These are phyloP conservation scores for Gardenia jasminoides DNA, from an alignment of 257 asterid genomes.

Conservation along the genomic window DNA sequence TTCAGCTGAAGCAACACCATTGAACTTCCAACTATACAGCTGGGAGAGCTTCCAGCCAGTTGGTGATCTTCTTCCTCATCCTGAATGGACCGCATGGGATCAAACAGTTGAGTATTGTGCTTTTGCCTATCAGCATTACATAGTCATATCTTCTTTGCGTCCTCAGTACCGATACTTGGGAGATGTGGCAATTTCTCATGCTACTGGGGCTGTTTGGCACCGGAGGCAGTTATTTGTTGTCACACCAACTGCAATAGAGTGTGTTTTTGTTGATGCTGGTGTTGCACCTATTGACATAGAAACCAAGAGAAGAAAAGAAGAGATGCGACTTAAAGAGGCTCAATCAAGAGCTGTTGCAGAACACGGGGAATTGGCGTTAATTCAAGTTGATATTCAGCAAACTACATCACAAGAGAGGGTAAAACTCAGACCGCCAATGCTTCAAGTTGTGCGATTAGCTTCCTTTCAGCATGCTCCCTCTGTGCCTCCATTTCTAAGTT, in stretches of 20 bases:
- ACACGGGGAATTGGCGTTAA: constrained; percentile 91
- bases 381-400: constrained; percentile 75
- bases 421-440: constrained; percentile 83
- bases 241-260: constrained; percentile 95
- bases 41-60: constrained; percentile 99
- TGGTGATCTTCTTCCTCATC: constrained; percentile 98
- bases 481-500: constrained; percentile 83
- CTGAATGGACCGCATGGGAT: constrained; percentile 99
- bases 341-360: constrained; percentile 78
- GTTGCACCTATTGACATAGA: constrained; percentile 79
- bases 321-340: constrained; percentile 63
- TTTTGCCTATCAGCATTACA: constrained; percentile 80
- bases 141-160: constrained; percentile 91
- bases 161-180: constrained; percentile 97
- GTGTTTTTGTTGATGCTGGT: constrained; percentile 98
- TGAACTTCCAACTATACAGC: constrained; percentile 87
- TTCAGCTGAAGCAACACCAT: constrained; percentile 72
- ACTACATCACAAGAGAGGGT: constrained; percentile 66
- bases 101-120: constrained; percentile 99
- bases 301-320: constrained; percentile 75
- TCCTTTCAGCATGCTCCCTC: constrained; percentile 96
- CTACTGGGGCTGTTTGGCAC: constrained; percentile 99
- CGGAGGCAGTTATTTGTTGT: constrained; percentile 94
- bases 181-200: constrained; percentile 92
- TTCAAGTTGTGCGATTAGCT: constrained; percentile 93